Conservation (phyloP, 2,329 filamentous ascomycete genomes). For the Stagonosporopsis chrysanthemi region DNA sequence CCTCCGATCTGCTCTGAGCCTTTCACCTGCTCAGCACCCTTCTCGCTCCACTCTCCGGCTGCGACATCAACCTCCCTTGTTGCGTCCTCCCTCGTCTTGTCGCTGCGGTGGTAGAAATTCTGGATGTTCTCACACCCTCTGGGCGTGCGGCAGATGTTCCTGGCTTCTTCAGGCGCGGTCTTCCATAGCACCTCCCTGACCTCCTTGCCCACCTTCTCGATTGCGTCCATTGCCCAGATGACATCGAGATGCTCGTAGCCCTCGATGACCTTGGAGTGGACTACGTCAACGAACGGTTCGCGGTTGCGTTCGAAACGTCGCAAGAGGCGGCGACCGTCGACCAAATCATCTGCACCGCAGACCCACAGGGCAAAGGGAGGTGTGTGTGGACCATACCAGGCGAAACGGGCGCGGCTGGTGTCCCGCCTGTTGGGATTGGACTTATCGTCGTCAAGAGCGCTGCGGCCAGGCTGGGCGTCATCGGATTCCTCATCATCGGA, state of each 20-base stretch:
- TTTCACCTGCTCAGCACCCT: conserved; percentile 35
- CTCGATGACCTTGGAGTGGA: conserved; percentile 82
- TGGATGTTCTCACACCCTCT: conserved; percentile 64
- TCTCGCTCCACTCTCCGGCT: conserved; percentile 44
- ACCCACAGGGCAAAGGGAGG: conserved; percentile 92
- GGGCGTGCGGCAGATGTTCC: conserved; percentile 68
- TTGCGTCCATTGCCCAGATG: conserved; percentile 90
- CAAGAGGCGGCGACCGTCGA: conserved; percentile 80
- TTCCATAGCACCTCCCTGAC: conserved; percentile 84
- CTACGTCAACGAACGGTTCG: conserved; percentile 81
- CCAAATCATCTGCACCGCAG: conserved; percentile 80
- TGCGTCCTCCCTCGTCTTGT: conserved; percentile 24
- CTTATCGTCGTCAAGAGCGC: conserved; percentile 11
- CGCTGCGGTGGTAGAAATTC: conserved; percentile 35
- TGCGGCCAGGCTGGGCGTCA: conserved; percentile 2
- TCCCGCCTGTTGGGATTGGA: conserved; percentile 40
- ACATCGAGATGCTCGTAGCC: conserved; percentile 92
- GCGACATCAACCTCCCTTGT: conserved; percentile 36
- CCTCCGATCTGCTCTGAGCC: conserved; percentile 21
- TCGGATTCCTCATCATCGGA: conserved; percentile 27
- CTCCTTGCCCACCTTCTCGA: conserved; percentile 83
- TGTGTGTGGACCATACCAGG: conserved; percentile 82
- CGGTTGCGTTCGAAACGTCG: conserved; percentile 75
- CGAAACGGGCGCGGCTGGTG: conserved; percentile 55
- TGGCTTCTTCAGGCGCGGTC: conserved; percentile 66